A percentile compares a stretch with the other conserved stretches of the same genome.
phyloP scores from a whole-genome alignment of 2,329 filamentous ascomycete genomes.

The Ascomycota sp. region DNA sequence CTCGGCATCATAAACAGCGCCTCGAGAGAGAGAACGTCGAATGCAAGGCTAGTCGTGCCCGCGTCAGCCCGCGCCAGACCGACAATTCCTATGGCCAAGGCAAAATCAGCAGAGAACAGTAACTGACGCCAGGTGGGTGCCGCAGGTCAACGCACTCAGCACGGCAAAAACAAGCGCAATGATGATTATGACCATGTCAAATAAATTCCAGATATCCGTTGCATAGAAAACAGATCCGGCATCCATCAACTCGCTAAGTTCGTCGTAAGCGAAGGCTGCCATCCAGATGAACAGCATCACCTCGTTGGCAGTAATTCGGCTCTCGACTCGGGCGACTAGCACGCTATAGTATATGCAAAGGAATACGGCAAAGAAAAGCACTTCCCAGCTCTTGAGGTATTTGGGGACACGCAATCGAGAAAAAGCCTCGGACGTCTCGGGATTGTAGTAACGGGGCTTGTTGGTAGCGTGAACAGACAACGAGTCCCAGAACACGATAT shows the following conservation, averaged over 20 bases:
- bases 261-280: slow-evolving; percentile 71
- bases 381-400: slow-evolving; percentile 71
- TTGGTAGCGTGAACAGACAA: slow-evolving; percentile 56
- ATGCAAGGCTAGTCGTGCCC: slow-evolving; percentile 54
- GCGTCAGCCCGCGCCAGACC: slow-evolving; percentile 28
- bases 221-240: slow-evolving; percentile 74
- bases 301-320: slow-evolving; percentile 47
- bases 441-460: slow-evolving; percentile 56
- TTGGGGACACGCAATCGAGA: slow-evolving; percentile 59
- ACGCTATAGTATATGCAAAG: slow-evolving; percentile 73
- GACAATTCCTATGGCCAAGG: slow-evolving; percentile 10
- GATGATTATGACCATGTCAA: slow-evolving; percentile 53
- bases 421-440: slow-evolving; percentile 46
- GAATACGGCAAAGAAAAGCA: slow-evolving; percentile 59
- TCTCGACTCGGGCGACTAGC: slow-evolving; percentile 49
- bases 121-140: too few species aligned
- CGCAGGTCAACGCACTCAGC: slow-evolving; percentile 39
- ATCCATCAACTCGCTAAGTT: slow-evolving; percentile 66
- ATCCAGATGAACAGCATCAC: slow-evolving; percentile 69
- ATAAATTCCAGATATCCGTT: slow-evolving; percentile 63
- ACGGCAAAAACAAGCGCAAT: slow-evolving; percentile 53
- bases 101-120: slow-evolving; percentile 2
- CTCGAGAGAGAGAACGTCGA: slow-evolving; percentile 77
- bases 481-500: slow-evolving; percentile 72
- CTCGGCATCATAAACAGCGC: slow-evolving; percentile 79